A percentile compares a stretch with the other conserved stretches of the same genome.
Conservation (phyloP, 164 flowering plant genomes). For the Protea cynaroides region DNA sequence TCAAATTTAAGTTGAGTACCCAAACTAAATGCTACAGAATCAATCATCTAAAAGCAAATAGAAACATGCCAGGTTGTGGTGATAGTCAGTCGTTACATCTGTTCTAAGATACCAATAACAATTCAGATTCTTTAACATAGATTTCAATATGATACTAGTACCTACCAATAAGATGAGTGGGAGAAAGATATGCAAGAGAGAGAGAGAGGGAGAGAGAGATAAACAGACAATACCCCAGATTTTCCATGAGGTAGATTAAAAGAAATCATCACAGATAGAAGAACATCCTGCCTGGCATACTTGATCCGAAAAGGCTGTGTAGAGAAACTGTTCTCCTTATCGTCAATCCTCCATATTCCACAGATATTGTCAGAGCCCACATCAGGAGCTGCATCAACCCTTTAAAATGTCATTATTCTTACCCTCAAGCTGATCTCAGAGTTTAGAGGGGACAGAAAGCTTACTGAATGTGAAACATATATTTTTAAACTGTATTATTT, state of each 20-base stretch:
- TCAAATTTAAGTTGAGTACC: conserved; percentile 11
- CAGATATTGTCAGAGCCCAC: conserved; percentile 47
- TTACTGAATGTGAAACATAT: neutral
- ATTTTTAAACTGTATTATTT: neutral
- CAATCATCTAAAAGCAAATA: neutral
- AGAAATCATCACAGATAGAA: conserved; percentile 75
- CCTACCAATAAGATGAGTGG: neutral
- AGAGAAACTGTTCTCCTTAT: conserved; percentile 80
- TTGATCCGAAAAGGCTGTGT: conserved; percentile 94
- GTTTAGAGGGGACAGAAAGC: neutral
- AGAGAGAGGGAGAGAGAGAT: conserved; percentile 1
- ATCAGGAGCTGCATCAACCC: conserved; percentile 64
- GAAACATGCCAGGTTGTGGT: neutral
- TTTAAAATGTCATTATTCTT: conserved; percentile 10
- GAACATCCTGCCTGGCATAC: conserved; percentile 96
- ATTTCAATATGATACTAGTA: conserved; percentile 1
- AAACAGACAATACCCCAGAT: conserved; percentile 43
- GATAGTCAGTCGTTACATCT: neutral
- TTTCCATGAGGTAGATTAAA: conserved; percentile 60
- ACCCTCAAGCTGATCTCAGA: conserved; percentile 1
- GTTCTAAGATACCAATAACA: neutral
- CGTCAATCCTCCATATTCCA: conserved; percentile 93
- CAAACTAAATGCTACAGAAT: conserved; percentile 8
- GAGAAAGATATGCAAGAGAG: conserved; percentile 1
- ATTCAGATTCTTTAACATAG: neutral